phyloP scores from a whole-genome alignment of 441 rosid species.

The Kokia cookei region DNA sequence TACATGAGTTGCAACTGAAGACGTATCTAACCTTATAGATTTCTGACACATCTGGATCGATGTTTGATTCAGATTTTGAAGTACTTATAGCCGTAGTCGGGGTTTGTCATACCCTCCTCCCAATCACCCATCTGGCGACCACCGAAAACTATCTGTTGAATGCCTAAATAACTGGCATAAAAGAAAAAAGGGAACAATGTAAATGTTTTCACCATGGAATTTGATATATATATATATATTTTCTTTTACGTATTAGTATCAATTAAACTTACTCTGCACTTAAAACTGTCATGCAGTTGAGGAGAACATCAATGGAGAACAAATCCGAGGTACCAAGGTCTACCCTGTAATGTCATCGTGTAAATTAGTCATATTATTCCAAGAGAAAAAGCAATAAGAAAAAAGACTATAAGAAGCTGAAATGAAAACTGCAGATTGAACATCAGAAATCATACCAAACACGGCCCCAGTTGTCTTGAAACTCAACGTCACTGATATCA shows the following conservation, averaged over 20 bases:
- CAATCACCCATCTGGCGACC: constrained; percentile 80
- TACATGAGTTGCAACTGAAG: not conserved
- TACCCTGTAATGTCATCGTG: constrained; percentile 48
- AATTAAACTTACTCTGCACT: constrained; percentile 73
- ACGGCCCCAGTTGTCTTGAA: constrained; percentile 97
- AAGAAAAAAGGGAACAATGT: not conserved
- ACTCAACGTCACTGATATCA: constrained; percentile 87
- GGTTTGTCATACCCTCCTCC: constrained; percentile 88
- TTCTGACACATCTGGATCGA: not conserved
- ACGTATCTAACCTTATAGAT: not conserved
- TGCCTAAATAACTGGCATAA: constrained; percentile 63
- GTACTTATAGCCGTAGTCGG: constrained; percentile 72
- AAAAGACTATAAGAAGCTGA: not conserved
- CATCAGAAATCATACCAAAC: constrained; percentile 46
- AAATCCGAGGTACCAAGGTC: constrained; percentile 88
- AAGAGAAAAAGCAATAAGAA: not conserved
- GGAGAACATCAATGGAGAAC: constrained; percentile 74
- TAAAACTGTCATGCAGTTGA: constrained; percentile 84
- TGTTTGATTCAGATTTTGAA: constrained; percentile 51
- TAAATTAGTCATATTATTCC: not conserved
- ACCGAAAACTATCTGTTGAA: constrained; percentile 84
- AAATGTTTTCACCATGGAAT: not conserved
- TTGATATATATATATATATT: not conserved
- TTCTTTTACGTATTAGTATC: not conserved
- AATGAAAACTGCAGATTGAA: not conserved